Base-by-base conservation (phyloP, 306 rosid species). In the Psophocarpus tetragonolobus region DNA sequence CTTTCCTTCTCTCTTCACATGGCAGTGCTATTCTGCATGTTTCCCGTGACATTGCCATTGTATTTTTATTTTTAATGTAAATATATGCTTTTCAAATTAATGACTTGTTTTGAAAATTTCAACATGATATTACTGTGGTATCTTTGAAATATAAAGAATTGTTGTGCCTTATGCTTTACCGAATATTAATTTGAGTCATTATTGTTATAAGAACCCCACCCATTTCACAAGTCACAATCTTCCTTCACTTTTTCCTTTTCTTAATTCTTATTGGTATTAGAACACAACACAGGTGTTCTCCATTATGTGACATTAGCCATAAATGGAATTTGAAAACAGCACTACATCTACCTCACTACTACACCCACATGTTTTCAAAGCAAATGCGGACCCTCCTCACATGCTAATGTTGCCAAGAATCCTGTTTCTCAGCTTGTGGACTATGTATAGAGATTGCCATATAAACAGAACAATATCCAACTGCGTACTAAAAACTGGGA, bases 241-340 rank as follows among this genome's bases (percentile, higher is more conserved):
- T 14, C 65, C 65, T 2, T 58, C 65, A 13, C 15, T 58, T 29
- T 29, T 29, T 29, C 8, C 4, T 58, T 50, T 18, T 10, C 21
- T 15, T 45, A 45, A 45, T 15, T 45, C 20, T 45, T 14, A 44
- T 44, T 44, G 17, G 3, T 0, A 39, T 8, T 6, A 0, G 18
- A 87, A 4, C 87, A 86, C 73, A 90, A 87, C 30, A 65, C 30
- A 65, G 10, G 32, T 65, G 41, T 68, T 5, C 14, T 14, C 39
- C 74, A 66, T 11, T n/a, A n/a, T n/a, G n/a, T n/a, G n/a, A n/a
- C n/a, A n/a, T n/a, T 4, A 21, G 51, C 18, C 33, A 0, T 18
- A 8, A 20, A 3, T 61, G 51, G 69, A 26, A 12, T 27, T 47
- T 48, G 75, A 9, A n/a, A 29, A 48, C 75, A 48, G 61, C 75